These are phyloP conservation scores for Oryza longistaminata DNA, from an alignment of 176 grass and related monocot genomes.

Conservation along the genomic window DNA sequence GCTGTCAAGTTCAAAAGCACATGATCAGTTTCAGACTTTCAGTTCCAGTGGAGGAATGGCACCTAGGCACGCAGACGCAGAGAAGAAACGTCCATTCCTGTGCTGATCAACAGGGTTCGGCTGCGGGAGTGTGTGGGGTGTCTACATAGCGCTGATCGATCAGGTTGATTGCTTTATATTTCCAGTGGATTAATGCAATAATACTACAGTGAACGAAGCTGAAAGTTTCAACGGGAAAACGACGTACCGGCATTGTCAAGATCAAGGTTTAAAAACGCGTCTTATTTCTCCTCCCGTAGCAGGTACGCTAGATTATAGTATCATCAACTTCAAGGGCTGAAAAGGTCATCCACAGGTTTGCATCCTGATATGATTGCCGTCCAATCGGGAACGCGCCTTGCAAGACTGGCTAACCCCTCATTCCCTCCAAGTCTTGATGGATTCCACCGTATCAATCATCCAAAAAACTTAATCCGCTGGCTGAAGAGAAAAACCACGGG, in stretches of 20 bases:
- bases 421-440: background rate
- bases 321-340: background rate
- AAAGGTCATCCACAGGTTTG: background rate
- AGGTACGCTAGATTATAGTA: background rate
- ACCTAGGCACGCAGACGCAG: no score
- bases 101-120: background rate
- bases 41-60: background rate
- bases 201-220: background rate
- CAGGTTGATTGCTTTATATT: background rate
- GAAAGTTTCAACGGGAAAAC: conserved; percentile 17
- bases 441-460: background rate
- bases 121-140: no score
- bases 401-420: background rate
- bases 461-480: background rate
- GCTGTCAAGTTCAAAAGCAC: no score
- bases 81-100: no score
- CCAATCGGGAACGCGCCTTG: conserved; percentile 17
- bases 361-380: background rate
- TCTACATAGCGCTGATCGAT: background rate
- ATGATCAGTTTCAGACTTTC: background rate
- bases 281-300: background rate
- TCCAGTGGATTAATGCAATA: background rate
- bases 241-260: background rate
- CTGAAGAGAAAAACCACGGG: background rate
- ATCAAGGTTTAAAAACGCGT: background rate